Evolutionary conservation across 1,139 yeast genomes (phyloP).

Genomic region (Arxiozyma bovina): DNA sequence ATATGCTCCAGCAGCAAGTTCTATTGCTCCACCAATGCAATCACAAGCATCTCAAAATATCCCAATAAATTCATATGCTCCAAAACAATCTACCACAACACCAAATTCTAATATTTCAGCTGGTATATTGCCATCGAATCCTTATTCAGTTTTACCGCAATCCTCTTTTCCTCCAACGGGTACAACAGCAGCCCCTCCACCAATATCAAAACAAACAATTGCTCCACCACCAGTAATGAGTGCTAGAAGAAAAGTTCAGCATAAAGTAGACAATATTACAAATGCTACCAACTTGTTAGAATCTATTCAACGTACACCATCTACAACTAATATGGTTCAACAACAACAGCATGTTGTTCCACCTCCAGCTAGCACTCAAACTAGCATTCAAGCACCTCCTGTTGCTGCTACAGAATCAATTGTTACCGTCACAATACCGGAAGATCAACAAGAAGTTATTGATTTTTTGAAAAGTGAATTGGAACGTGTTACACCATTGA

Average conservation of each 20-base stretch:
- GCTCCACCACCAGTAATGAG: constrained; percentile 9
- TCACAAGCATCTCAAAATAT: constrained; percentile 15
- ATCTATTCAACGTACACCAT: constrained; percentile 16
- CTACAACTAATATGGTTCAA: not conserved
- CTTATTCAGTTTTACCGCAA: not conserved
- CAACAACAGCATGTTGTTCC: constrained; percentile 1
- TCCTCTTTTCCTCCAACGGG: not conserved
- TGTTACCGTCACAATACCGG: constrained; percentile 38
- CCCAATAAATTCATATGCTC: constrained; percentile 1
- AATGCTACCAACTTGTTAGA: constrained; percentile 18
- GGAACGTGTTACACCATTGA: constrained; percentile 56
- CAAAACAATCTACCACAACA: constrained; percentile 12
- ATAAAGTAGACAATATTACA: constrained; percentile 15
- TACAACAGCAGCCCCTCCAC: not conserved
- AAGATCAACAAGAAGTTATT: constrained; percentile 49
- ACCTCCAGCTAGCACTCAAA: not conserved
- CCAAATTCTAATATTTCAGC: not conserved
- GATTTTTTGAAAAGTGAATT: constrained; percentile 47
- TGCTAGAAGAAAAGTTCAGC: constrained; percentile 6
- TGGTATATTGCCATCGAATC: constrained; percentile 2
- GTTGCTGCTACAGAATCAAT: constrained; percentile 3
- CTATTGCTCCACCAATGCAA: constrained; percentile 16
- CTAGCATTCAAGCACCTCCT: constrained; percentile 7
- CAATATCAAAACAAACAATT: constrained; percentile 1
- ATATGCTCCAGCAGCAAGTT: constrained; percentile 7